Base-by-base conservation (phyloP, 2,329 filamentous ascomycete species). In the Kalmusia sp. region DNA sequence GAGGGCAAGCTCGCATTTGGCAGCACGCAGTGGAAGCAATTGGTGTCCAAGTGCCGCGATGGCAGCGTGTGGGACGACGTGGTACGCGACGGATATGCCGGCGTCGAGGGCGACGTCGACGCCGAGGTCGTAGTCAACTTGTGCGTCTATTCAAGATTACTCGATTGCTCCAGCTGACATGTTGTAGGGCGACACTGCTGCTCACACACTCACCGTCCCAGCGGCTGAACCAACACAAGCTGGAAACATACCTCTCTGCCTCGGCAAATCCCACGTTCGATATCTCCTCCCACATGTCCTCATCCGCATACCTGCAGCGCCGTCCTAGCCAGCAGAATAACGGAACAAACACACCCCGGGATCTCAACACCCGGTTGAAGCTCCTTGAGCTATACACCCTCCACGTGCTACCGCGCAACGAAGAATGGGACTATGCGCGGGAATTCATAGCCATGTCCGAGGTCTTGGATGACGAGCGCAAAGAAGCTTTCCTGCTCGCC, bases 1-100 rank as follows among this genome's bases (percentile, higher is more conserved):
- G 93, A 97, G 74, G 95, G 93, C 44, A 96, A 95, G 78, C 85
- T 88, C 46, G 84, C 88, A 11, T 96, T 98, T 77, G 95, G 95
- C 3, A 87, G 86, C 47, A 86, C 90, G 68, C 88, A 91, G 71
- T 99, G 93, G 91, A 88, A 91, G 72, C 79, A 84, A 11, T 79
- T 98, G 60, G 92, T 92, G 56, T 82, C 84, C 57, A 95, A 92
- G 74, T 93, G 96, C 21, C 87, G 93, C 58, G 91, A 96, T 52
- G 95, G 95, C 52, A 86, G 87, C 39, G 84, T 98, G n/a, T 99
- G 95, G 95, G 92, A 97, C 60, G 91, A 96, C 60, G 90, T 98
- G 2, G 89, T 96, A 52, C 84, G 85, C 63, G 87, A 91, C 69
- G 93, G 93, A 6, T 98, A 98, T 75, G 88, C 90, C 63, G 92